A percentile compares a stretch with the other conserved stretches of the same genome.
Conservation (phyloP, 495 filamentous ascomycete species). For the Podospora pseudocomata region DNA sequence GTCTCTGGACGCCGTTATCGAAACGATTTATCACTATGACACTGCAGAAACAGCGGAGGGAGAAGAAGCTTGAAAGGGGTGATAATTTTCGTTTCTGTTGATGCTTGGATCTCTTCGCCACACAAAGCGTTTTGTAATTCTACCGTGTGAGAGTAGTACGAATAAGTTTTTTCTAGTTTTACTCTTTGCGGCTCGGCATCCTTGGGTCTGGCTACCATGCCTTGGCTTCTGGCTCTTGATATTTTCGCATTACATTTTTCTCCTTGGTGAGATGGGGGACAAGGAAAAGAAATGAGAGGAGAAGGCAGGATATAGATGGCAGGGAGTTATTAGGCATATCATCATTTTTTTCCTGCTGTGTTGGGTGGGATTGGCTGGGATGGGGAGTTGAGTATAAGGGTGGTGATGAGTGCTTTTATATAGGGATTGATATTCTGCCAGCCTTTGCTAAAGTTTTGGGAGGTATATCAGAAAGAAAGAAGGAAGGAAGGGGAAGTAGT, state of each 20-base stretch:
- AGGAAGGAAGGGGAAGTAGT: background rate
- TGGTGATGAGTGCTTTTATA: background rate
- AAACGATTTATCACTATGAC: background rate
- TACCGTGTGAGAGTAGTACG: background rate
- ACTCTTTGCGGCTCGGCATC: background rate
- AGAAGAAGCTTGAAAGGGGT: background rate
- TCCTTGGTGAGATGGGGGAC: background rate
- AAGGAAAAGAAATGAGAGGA: background rate
- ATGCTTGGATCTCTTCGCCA: background rate
- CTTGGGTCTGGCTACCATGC: background rate
- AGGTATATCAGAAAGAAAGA: background rate
- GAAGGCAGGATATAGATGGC: background rate
- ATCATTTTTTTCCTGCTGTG: background rate
- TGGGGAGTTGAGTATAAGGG: background rate
- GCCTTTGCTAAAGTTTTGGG: background rate
- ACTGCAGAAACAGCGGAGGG: background rate
- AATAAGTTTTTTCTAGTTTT: slow-evolving; percentile 8
- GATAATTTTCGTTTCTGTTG: background rate
- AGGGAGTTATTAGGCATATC: background rate
- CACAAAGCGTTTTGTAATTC: slow-evolving; percentile 6
- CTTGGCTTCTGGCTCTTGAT: background rate
- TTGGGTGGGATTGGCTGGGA: background rate
- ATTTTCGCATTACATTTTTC: background rate
- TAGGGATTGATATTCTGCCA: no score
- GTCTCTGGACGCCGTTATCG: background rate